phyloP scores from a whole-genome alignment of 192 early-diverging fungal genomes.

The Spizellomyces punctatus region DNA sequence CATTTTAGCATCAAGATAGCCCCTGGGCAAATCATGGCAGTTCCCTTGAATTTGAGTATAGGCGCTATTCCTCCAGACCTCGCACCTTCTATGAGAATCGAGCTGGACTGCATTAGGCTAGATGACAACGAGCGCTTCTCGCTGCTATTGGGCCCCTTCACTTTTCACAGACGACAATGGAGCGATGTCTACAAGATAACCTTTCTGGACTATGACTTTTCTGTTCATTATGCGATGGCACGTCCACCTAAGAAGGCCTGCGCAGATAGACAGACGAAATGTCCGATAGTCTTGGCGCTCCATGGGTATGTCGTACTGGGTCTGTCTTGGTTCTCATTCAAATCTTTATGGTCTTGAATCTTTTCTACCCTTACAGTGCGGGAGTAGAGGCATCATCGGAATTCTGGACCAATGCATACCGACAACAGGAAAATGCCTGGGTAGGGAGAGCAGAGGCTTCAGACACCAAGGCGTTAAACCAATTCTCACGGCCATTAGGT shows the following conservation, averaged over 20 bases:
- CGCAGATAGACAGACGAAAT: slow-evolving; percentile 28
- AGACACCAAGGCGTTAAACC: background rate
- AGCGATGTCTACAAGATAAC: slow-evolving; percentile 69
- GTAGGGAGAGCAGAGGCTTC: slow-evolving; percentile 36
- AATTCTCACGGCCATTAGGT: slow-evolving; percentile 42
- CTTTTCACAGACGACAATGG: slow-evolving; percentile 36
- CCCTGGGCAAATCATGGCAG: slow-evolving; percentile 50
- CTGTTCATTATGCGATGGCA: slow-evolving; percentile 65
- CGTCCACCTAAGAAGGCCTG: slow-evolving; percentile 45
- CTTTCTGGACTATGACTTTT: slow-evolving; percentile 67
- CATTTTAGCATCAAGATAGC: slow-evolving; percentile 48
- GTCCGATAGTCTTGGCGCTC: slow-evolving; percentile 67
- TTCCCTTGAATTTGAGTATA: slow-evolving; percentile 47
- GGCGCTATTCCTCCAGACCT: slow-evolving; percentile 6
- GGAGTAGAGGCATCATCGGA: slow-evolving; percentile 61
- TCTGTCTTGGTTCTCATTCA: background rate
- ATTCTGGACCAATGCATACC: slow-evolving; percentile 67
- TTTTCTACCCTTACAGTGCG: slow-evolving; percentile 35
- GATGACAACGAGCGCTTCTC: slow-evolving; percentile 31
- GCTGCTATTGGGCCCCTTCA: slow-evolving; percentile 26
- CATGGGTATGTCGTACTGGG: slow-evolving; percentile 54
- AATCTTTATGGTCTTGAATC: background rate
- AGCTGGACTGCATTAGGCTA: slow-evolving; percentile 34
- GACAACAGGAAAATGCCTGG: slow-evolving; percentile 64
- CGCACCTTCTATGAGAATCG: slow-evolving; percentile 20